Evolutionary conservation across 2,329 filamentous ascomycete genomes (phyloP), one percentile per base, ranked within the genome.

Genomic region (Meredithiella fracta): DNA sequence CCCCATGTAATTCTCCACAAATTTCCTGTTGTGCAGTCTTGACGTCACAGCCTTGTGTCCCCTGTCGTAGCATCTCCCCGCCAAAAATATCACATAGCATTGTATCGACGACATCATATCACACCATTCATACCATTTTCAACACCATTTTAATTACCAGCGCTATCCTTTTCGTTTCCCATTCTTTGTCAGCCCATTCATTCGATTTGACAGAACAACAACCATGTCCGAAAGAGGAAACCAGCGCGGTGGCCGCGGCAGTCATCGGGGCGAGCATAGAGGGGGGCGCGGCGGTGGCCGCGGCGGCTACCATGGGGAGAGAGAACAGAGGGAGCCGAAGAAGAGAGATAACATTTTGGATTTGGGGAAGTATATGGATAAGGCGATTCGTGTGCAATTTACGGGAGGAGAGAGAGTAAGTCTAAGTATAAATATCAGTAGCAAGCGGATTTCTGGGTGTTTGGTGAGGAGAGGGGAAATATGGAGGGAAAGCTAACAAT

Each of bases 261-360:
- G 69, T 42, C 65, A 29, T 23, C 14, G 47, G 22, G 23, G 26
- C 3, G 47, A 68, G 50, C 67, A 68, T 62, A 70, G 69, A 61
- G 69, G 70, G 63, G 68, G 73, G 62, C 71, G 74, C 63, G 73
- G 73, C 63, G 70, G 70, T 9, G 66, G 71, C 49, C 68, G 72
- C 60, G 70, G 72, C 60, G 66, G 69, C 53, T 66, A 71, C 59
- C 71, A 65, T 54, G 67, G 65, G 38, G 65, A 64, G n/a, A 66
- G 63, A 53, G 65, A 61, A 52, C 86, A 94, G 70, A 80, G 83
- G 64, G 57, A 58, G 54, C 87, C 89, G 59, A 96, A 95, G 80
- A 97, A 97, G 76, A 55, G 57, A 34, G 92, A 98, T 71, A 97
- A 96, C 68, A 98, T 98, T 64, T 79, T 98, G 55, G 91, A 98